phyloP scores from a whole-genome alignment of 768 basidiomycete genomes.

The Termitomyces sp. region DNA sequence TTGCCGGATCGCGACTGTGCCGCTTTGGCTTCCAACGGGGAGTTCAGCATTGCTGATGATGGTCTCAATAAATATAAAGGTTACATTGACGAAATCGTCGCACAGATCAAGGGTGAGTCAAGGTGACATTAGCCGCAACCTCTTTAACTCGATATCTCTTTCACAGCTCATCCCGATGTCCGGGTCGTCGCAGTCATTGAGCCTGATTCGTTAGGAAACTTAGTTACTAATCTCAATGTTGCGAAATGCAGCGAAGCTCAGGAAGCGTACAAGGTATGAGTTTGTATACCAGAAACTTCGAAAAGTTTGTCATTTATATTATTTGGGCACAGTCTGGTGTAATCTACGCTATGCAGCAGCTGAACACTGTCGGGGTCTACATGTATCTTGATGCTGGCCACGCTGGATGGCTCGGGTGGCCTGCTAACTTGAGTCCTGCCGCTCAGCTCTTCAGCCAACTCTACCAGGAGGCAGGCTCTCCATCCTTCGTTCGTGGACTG shows the following conservation, averaged over 20 bases:
- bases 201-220: slow-evolving; percentile 62
- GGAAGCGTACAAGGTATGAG: slow-evolving; percentile 39
- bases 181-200: slow-evolving; percentile 61
- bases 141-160: neutral
- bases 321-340: slow-evolving; percentile 30
- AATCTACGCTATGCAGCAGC: slow-evolving; percentile 51
- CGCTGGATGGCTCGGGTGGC: slow-evolving; percentile 66
- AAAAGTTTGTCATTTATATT: neutral
- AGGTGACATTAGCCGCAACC: neutral
- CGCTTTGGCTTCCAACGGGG: slow-evolving; percentile 59
- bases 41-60: slow-evolving; percentile 52
- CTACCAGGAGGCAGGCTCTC: slow-evolving; percentile 44
- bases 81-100: slow-evolving; percentile 60
- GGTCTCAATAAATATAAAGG: slow-evolving; percentile 48
- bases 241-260: slow-evolving; percentile 51
- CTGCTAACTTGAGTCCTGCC: slow-evolving; percentile 54
- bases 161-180: slow-evolving; percentile 47
- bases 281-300: neutral
- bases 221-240: slow-evolving; percentile 62
- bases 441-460: slow-evolving; percentile 47
- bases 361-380: slow-evolving; percentile 50
- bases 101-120: slow-evolving; percentile 42
- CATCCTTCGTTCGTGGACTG: slow-evolving; percentile 50
- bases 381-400: slow-evolving; percentile 60
- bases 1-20: slow-evolving; percentile 65